Conservation (phyloP, 495 filamentous ascomycete species). For the Talaromyces borbonicus region DNA sequence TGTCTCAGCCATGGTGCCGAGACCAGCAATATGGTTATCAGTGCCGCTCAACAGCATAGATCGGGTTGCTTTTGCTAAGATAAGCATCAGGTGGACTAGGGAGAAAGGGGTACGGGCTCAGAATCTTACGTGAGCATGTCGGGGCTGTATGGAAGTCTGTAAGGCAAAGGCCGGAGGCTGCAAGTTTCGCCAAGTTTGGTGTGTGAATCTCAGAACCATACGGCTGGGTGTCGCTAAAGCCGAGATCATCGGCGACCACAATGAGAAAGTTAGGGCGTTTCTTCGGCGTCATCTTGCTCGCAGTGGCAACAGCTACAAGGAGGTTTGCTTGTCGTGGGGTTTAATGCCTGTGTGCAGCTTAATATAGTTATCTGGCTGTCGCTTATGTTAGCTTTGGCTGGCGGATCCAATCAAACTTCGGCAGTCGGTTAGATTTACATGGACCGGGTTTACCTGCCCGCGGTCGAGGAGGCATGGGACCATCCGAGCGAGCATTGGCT, state of each 20-base stretch:
- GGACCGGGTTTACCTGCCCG: background rate
- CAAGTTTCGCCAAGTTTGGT: slow-evolving; percentile 19
- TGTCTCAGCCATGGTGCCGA: slow-evolving; percentile 6
- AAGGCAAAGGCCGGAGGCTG: slow-evolving; percentile 15
- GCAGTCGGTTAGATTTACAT: background rate
- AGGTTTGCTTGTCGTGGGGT: background rate
- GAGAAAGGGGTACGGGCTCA: too few relatives aligned
- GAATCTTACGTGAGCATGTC: slow-evolving; percentile 27
- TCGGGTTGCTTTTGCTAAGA: too few relatives aligned
- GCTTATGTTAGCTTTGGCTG: background rate
- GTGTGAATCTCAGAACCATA: slow-evolving; percentile 27
- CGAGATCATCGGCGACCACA: slow-evolving; percentile 27
- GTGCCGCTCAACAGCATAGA: slow-evolving; percentile 41
- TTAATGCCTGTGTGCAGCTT: background rate
- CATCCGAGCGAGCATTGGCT: too few relatives aligned
- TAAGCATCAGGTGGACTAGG: too few relatives aligned
- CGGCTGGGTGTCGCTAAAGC: slow-evolving; percentile 18
- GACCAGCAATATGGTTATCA: slow-evolving; percentile 33
- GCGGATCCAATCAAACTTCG: background rate
- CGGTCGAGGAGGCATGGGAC: too few relatives aligned
- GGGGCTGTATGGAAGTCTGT: slow-evolving; percentile 22
- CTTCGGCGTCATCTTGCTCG: background rate
- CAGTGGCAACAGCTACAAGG: background rate
- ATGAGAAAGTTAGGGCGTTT: slow-evolving; percentile 23
- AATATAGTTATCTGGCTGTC: background rate